Evolutionary conservation across 202 grass and related monocot genomes (phyloP).

Genomic region (Dendrocalamus latiflorus): DNA sequence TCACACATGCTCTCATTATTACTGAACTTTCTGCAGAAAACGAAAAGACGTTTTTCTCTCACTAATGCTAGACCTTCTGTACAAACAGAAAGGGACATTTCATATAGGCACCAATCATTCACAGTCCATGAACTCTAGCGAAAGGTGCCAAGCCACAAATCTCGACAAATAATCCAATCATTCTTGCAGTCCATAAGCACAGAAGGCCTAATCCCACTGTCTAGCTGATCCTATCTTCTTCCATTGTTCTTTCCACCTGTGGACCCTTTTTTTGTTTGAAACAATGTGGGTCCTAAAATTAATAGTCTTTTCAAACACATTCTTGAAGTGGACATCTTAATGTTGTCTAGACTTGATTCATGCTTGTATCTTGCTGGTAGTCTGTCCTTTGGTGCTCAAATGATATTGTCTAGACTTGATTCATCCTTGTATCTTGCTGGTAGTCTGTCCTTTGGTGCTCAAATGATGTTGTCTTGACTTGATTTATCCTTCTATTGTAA

Average conservation of each 20-base stretch:
- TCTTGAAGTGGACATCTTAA: slow-evolving; percentile 18
- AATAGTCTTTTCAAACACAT: slow-evolving; percentile 19
- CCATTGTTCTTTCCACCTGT: background rate
- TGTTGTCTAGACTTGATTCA: background rate
- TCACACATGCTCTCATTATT: slow-evolving; percentile 34
- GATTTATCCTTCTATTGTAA: background rate
- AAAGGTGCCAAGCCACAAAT: slow-evolving; percentile 19
- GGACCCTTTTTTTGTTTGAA: background rate
- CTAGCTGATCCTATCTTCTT: slow-evolving; percentile 25
- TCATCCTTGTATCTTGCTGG: background rate
- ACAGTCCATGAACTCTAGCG: slow-evolving; percentile 7
- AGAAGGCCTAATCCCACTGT: slow-evolving; percentile 13
- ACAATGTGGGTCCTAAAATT: slow-evolving; percentile 12
- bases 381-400: background rate
- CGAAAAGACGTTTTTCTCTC: background rate
- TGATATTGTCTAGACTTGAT: background rate
- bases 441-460: background rate
- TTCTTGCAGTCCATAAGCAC: slow-evolving; percentile 17
- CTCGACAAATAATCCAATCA: slow-evolving; percentile 14
- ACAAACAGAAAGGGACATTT: slow-evolving; percentile 30
- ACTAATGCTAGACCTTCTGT: slow-evolving; percentile 1
- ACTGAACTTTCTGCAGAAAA: slow-evolving; percentile 30
- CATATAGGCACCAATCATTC: slow-evolving; percentile 26
- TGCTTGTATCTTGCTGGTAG: slow-evolving; percentile 1
- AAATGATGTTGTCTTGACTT: background rate